Percentiles rank a stretch among this genome's conserved stretches.
These are phyloP conservation scores for Saccharomycopsis malanga DNA, from an alignment of 805 yeast species.

Conservation along the genomic window DNA sequence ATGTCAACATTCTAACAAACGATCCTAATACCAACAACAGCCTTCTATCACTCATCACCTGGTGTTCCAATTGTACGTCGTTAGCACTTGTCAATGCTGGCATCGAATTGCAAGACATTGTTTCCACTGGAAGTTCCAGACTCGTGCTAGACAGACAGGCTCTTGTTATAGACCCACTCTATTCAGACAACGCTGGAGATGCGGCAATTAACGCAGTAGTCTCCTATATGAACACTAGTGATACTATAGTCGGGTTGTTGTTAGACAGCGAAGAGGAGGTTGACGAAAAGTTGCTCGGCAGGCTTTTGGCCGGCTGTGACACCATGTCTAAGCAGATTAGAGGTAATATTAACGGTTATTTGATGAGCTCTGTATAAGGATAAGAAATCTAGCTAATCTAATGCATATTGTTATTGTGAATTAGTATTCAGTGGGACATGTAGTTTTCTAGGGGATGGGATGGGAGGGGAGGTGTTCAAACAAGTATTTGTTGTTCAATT, in stretches of 20 bases:
- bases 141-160: not conserved
- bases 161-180: constrained; percentile 8
- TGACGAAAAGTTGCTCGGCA: constrained; percentile 24
- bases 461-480: too few species aligned
- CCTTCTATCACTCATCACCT: constrained; percentile 37
- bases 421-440: too few species aligned
- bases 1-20: constrained; percentile 53
- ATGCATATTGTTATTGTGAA: too few species aligned
- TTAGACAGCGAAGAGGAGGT: constrained; percentile 32
- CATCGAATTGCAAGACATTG: constrained; percentile 70
- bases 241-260: constrained; percentile 58
- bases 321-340: constrained; percentile 17
- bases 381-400: too few species aligned
- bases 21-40: constrained; percentile 26
- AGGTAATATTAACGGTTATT: constrained; percentile 12
- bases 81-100: constrained; percentile 81
- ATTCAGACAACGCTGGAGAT: not conserved
- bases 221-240: constrained; percentile 48
- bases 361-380: not conserved
- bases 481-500: too few species aligned
- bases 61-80: constrained; percentile 56
- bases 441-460: too few species aligned
- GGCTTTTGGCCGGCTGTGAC: constrained; percentile 15
- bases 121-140: constrained; percentile 45
- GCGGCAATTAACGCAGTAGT: constrained; percentile 27